Evolutionary conservation across 495 filamentous ascomycete genomes (phyloP), one percentile per base, ranked within the genome.

Genomic region (Tuber calosporum): DNA sequence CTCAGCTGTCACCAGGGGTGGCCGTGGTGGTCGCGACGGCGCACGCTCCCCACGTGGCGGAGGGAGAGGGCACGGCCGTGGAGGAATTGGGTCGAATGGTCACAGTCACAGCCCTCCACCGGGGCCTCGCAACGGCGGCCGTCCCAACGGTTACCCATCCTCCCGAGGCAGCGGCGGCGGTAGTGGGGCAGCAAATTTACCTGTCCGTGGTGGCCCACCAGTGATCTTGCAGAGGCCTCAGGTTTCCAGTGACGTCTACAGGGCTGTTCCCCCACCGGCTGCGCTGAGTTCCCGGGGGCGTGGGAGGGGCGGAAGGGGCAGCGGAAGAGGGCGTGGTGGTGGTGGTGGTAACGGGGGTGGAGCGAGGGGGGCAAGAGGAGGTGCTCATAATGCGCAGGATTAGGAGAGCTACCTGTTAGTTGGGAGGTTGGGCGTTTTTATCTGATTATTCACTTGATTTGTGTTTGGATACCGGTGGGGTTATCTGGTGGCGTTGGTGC

Each of bases 201-300:
- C 69, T 13, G 62, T 74, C 45, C 69, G 69, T 41, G 76, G 71
- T 8, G 69, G 75, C 5, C 69, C 70, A 3, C 77, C 77, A 15
- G 77, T 79, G 38, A 79, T 79, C 45, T 76, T 79, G 72, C 77
- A 76, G 37, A 74, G 77, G 36, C 62, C 77, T 6, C 77, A 79
- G 30, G 82, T 84, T 83, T 38, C 87, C 87, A 38, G 86, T 88
- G 77, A 85, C 62, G 20, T 83, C 71, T 96, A 95, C 79, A 85
- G 85, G 43, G 88, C 88, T 69, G 91, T 94, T 13, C 93, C 95
- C 5, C 95, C 95, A 7, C 94, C 94, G 0, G 82, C 91, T 39
- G 87, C 75, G 45, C 77, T 95, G 42, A 87, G 93, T 75, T 69
- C 82, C 20, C 82, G 83, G 36, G 83, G 89, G n/a, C 83, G 87